A percentile compares a stretch with the other conserved stretches of the same genome.
Evolutionary conservation across 2,329 filamentous ascomycete genomes (phyloP).

Genomic region (Alternaria conjuncta): DNA sequence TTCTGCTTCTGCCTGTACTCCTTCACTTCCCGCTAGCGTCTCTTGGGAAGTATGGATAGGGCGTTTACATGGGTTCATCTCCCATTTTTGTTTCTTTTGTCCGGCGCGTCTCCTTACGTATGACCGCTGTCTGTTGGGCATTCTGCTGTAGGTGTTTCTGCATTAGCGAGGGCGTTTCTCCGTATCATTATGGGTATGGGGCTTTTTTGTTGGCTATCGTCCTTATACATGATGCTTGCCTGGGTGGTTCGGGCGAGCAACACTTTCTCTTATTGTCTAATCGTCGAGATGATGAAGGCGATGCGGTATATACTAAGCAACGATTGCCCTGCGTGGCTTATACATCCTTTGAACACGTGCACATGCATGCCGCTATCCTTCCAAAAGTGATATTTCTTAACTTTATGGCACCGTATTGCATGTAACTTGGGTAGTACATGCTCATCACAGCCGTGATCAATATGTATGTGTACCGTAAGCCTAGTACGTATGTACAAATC

Average conservation of each 20-base stretch:
- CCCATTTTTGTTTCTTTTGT: slow-evolving; percentile 3
- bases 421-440: neutral
- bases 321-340: slow-evolving; percentile 8
- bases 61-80: neutral
- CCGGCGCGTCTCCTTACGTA: neutral
- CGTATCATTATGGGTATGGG: neutral
- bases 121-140: slow-evolving; percentile 2
- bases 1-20: neutral
- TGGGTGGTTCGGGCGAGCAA: neutral
- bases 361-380: neutral
- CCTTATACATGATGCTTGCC: neutral
- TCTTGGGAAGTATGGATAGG: slow-evolving; percentile 3
- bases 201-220: neutral
- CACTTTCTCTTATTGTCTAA: neutral
- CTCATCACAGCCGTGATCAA: neutral
- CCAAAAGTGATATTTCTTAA: neutral
- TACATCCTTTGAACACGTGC: neutral
- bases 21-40: slow-evolving; percentile 2
- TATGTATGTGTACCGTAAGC: accelerated
- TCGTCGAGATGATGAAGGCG: neutral
- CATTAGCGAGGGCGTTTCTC: slow-evolving; percentile 41
- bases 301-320: slow-evolving; percentile 1
- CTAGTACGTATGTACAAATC: neutral
- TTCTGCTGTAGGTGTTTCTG: slow-evolving; percentile 26
- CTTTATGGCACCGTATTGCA: accelerated